These are phyloP conservation scores for Cinchona pubescens DNA, from an alignment of 257 asterid genomes.

Conservation along the genomic window DNA sequence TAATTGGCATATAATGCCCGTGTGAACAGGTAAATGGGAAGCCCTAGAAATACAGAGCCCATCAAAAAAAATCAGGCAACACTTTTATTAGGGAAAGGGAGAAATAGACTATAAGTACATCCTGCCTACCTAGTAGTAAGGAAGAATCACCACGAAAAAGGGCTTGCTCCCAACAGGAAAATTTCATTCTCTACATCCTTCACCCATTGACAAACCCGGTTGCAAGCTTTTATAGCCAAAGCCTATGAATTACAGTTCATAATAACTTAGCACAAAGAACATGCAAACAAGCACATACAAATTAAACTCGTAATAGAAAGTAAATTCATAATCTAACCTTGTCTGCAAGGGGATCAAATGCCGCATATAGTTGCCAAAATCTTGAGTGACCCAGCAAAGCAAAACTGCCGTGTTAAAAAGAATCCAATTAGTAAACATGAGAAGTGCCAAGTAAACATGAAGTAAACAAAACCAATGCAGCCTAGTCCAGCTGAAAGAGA, in stretches of 20 bases:
- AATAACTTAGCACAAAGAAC: background rate
- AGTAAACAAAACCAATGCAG: background rate
- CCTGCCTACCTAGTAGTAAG: background rate
- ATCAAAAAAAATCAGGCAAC: constrained; percentile 2
- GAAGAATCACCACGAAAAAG: constrained; percentile 76
- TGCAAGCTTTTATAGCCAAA: constrained; percentile 87
- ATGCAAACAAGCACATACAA: background rate
- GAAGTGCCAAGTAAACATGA: no score
- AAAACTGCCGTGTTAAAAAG: constrained; percentile 51
- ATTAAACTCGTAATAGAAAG: background rate
- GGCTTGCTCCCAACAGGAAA: constrained; percentile 87
- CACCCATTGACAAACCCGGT: constrained; percentile 93
- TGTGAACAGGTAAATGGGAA: background rate
- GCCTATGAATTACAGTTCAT: constrained; percentile 52
- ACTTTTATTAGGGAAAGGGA: background rate
- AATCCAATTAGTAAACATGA: background rate
- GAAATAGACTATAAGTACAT: background rate
- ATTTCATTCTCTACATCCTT: constrained; percentile 84
- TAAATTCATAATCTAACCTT: constrained; percentile 53
- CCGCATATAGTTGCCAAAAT: constrained; percentile 94
- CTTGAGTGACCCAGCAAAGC: constrained; percentile 97
- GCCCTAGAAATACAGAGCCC: constrained; percentile 14
- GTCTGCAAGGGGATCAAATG: constrained; percentile 99
- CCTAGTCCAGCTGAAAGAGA: background rate
- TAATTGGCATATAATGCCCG: background rate